Evolutionary conservation across 2,329 filamentous ascomycete genomes (phyloP).

Genomic region (Neofusicoccum ribis): DNA sequence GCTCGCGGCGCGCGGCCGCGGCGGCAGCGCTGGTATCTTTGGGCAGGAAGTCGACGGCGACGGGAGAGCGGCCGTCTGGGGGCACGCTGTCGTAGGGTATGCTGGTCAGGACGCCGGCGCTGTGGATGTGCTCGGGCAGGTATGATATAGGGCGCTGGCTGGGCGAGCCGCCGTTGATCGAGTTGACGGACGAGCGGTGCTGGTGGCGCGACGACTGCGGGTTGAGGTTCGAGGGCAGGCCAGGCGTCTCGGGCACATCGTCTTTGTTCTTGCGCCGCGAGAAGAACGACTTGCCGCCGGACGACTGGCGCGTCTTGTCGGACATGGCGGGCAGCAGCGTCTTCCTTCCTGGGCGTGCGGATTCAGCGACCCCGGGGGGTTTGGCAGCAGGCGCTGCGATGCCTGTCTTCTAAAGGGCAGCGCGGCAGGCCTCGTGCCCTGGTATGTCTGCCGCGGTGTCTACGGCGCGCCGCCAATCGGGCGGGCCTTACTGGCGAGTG

Average conservation of each 20-base stretch:
- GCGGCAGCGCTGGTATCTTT: constrained; percentile 60
- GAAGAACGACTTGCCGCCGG: constrained; percentile 81
- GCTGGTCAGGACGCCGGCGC: constrained; percentile 79
- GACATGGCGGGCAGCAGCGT: constrained; percentile 6
- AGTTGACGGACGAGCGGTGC: constrained; percentile 55
- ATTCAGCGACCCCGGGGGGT: constrained; percentile 4
- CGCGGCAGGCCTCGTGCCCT: neutral
- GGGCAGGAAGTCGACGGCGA: constrained; percentile 72
- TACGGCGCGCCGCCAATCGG: constrained; percentile 11
- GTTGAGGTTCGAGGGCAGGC: constrained; percentile 62
- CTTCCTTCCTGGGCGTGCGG: neutral
- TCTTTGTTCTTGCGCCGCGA: constrained; percentile 76
- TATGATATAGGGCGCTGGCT: constrained; percentile 57
- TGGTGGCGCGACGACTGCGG: constrained; percentile 74
- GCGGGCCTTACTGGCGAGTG: neutral
- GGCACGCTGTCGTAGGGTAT: constrained; percentile 79
- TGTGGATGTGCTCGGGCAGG: constrained; percentile 57
- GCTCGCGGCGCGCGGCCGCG: constrained; percentile 61
- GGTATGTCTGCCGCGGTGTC: neutral
- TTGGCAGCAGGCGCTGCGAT: constrained; percentile 14
- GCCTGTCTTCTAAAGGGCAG: neutral
- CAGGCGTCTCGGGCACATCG: constrained; percentile 57
- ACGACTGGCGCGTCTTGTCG: constrained; percentile 78
- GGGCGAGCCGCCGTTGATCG: constrained; percentile 54
- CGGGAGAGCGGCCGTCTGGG: constrained; percentile 66